Conservation (phyloP, 169 alveolate genomes). For the Sarcocystis neurona region DNA sequence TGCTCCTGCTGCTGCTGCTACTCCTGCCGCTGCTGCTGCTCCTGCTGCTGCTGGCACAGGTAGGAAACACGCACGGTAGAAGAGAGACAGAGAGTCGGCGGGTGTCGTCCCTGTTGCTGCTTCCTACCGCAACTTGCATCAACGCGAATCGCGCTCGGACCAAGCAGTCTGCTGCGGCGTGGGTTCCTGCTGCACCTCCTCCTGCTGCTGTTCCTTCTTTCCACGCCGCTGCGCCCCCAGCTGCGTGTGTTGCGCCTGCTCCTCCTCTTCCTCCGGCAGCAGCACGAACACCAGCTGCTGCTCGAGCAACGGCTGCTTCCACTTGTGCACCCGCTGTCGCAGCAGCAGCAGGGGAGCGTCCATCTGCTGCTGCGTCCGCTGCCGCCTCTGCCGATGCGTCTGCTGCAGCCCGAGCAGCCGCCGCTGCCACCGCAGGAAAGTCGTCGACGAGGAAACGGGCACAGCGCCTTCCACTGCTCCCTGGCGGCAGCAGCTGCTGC, state of each 20-base stretch:
- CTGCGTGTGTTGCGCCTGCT: no score
- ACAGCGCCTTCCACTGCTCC: not conserved
- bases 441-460: slow-evolving; percentile 24
- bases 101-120: no score
- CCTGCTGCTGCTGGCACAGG: not conserved
- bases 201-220: not conserved
- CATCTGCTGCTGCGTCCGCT: not conserved
- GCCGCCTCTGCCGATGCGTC: slow-evolving; percentile 20
- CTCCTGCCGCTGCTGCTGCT: slow-evolving; percentile 28
- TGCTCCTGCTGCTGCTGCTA: not conserved
- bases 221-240: no score
- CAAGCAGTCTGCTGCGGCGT: not conserved
- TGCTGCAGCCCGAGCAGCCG: slow-evolving; percentile 24
- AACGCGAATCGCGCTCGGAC: not conserved
- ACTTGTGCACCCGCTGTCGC: no score
- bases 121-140: not conserved
- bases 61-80: no score
- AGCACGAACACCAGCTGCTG: no score
- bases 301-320: no score
- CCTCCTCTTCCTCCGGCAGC: no score
- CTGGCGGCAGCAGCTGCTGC: slow-evolving; percentile 34
- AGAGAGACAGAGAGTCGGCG: no score
- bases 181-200: not conserved
- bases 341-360: not conserved
- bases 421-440: slow-evolving; percentile 57